Evolutionary conservation across 2,329 filamentous ascomycete genomes (phyloP), one percentile per base, ranked within the genome.

Genomic region (Alternaria atra): DNA sequence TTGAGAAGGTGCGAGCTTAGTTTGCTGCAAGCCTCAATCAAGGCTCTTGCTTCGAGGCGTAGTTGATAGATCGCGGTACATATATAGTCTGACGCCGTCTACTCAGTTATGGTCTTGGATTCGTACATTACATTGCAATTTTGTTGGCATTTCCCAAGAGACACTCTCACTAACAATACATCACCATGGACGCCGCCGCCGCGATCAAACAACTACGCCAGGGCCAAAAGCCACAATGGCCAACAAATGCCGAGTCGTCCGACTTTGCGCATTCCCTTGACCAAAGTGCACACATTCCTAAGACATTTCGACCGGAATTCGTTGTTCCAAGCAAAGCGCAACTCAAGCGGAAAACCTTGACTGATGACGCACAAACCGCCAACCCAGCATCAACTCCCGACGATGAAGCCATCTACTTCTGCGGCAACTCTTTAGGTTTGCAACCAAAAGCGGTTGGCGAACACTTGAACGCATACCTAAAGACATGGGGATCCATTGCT

Each of bases 401-500:
- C 8, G 72, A 84, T 12, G 79, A 81, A 54, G 85, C 84, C 64
- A 89, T 92, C 58, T 97, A 97, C 78, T 89, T 97, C 64, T 94
- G 93, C 68, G 93, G 93, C 55, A 97, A 97, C 81, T 97, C 93
- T 0, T 84, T 97, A 1, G 93, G 93, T 35, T 86, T 94, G 2
- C 93, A 97, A 76, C 93, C 93, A 29, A 88, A 86, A 64, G 86
- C 86, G 6, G 87, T 90, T 0, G 83, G 86, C 15, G 80, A 84
- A n/a, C 87, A 92, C 65, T 79, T 96, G 64, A 83, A 89, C 35
- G 85, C 88, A 5, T 92, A 95, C 69, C 84, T 97, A 1, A 86
- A 90, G 64, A 93, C 92, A 20, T 97, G 93, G 93, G 90, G 90
- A 0, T 90, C 88, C 0, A 90, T 95, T 64, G 93, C 89, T 15